Evolutionary conservation across 192 early-diverging fungal species (phyloP), one percentile per base, ranked within the genome.

Genomic region (Rhizophlyctis rosea): DNA sequence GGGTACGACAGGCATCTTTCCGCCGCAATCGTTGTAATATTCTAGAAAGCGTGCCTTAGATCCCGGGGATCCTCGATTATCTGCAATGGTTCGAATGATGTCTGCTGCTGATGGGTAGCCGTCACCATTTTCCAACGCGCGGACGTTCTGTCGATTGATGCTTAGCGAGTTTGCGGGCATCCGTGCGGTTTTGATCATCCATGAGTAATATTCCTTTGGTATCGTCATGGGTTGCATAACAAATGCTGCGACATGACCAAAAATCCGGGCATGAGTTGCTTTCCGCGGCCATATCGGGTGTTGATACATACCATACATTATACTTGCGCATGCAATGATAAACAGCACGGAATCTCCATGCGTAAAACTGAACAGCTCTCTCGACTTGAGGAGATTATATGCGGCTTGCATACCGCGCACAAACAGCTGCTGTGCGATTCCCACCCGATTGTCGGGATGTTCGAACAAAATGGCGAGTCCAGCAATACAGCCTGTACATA

Each of bases 121-220:
- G 32, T 69, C 62, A 3, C 21, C 7, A 7, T 27, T 73, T 77
- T 25, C 77, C 9, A 31, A 56, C 7, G 60, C 68, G 9, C 53
- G 63, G 3, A 83, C 68, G 44, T 81, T 77, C 34, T 68, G 56
- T 4, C 77, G 68, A 73, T 89, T 91, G 31, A 89, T 50, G 13
- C 75, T 53, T 34, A 91, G 68, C 0, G 76, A 61, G 31, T 77
- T 73, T 34, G 67, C 49, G 9, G 86, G 81, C 24, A 86, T 79
- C 9, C 84, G 75, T 5, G 85, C 88, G 21, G 80, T 80, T 47
- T 83, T 77, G 2, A 69, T 47, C 86, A 88, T 88, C 69, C 69
- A 71, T 0, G 63, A 59, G 59, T 71, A 71, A 28, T 71, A 81
- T 49, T 69, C 73, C 39, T 31, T 47, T 34, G 79, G 79, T 34